These are phyloP conservation scores for Purshia tridentata DNA, from an alignment of 306 rosid species.

Conservation along the genomic window DNA sequence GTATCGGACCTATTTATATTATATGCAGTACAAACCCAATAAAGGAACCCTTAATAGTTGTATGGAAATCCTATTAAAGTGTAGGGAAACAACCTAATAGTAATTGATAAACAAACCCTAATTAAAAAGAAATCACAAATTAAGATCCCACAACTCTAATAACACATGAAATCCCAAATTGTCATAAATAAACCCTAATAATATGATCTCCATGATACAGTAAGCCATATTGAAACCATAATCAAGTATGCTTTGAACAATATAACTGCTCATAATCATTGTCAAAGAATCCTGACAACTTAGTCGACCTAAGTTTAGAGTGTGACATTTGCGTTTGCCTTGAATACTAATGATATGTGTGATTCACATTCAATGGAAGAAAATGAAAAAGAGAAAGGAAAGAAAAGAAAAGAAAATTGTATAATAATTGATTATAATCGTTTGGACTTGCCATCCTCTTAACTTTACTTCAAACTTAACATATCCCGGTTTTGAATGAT, in stretches of 20 bases:
- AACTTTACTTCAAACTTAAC: not conserved
- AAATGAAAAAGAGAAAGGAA: not conserved
- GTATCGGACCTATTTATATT: not conserved
- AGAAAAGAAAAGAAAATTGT: not conserved
- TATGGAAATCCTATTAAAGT: too few relatives aligned
- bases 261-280: not conserved
- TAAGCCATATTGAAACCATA: not conserved
- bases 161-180: not conserved
- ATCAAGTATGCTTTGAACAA: not conserved
- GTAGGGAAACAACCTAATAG: not conserved
- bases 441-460: not conserved
- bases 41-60: not conserved
- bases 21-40: not conserved
- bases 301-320: too few relatives aligned
- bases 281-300: not conserved
- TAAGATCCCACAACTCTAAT: not conserved
- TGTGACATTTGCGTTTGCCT: too few relatives aligned
- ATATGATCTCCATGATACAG: not conserved
- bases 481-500: not conserved
- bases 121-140: slow-evolving; percentile 1
- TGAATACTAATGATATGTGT: not conserved
- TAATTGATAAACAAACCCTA: too few relatives aligned
- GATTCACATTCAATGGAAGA: not conserved
- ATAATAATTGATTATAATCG: too few relatives aligned
- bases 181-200: not conserved